These are phyloP conservation scores for Amphirosellinia nigrospora DNA, from an alignment of 495 filamentous ascomycete species.

Conservation along the genomic window DNA sequence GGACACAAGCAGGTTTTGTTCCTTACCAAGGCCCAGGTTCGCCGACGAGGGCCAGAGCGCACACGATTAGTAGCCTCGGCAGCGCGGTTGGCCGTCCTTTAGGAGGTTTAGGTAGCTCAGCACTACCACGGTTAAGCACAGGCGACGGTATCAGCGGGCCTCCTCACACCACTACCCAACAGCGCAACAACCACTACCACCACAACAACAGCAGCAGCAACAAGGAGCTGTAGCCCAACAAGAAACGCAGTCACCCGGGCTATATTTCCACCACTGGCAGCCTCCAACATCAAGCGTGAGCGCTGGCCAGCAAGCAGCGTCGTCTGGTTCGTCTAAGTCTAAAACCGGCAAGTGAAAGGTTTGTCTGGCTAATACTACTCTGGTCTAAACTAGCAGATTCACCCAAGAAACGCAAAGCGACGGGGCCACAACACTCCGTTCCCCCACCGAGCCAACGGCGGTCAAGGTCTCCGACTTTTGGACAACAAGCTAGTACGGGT, in stretches of 20 bases:
- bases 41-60: constrained; percentile 49
- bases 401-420: constrained; percentile 76
- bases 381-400: constrained; percentile 62
- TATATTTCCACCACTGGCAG: constrained; percentile 93
- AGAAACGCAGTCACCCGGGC: constrained; percentile 68
- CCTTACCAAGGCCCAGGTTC: constrained; percentile 46
- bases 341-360: constrained; percentile 56
- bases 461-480: constrained; percentile 62
- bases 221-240: constrained; percentile 51
- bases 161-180: constrained; percentile 19
- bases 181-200: constrained; percentile 35
- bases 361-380: constrained; percentile 56
- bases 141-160: constrained; percentile 33
- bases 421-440: constrained; percentile 63
- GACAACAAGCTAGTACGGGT: constrained; percentile 59
- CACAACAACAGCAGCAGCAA: constrained; percentile 42
- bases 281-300: constrained; percentile 70
- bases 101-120: constrained; percentile 37
- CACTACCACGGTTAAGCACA: constrained; percentile 40
- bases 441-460: constrained; percentile 62
- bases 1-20: constrained; percentile 44
- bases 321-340: constrained; percentile 69
- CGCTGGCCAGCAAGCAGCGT: constrained; percentile 66
- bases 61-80: constrained; percentile 43
- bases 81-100: constrained; percentile 39